Evolutionary conservation across 2,329 filamentous ascomycete genomes (phyloP).

Genomic region (Acrocalymma vagum): DNA sequence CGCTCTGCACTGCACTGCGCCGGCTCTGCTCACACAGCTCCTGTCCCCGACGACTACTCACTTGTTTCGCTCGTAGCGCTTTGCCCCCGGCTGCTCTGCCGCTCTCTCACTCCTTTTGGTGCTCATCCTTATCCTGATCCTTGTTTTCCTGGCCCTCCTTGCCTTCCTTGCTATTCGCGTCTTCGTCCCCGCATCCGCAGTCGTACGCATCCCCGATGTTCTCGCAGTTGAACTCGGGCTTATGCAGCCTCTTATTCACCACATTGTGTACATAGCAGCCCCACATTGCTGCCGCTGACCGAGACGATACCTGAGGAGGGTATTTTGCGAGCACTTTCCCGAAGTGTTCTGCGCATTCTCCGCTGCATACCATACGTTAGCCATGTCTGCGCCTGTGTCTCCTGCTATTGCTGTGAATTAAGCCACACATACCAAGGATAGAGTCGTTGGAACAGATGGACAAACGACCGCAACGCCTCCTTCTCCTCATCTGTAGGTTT

Average conservation of each 20-base stretch:
- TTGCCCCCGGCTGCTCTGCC: too few species aligned
- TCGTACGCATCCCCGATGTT: conserved; percentile 74
- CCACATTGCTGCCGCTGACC: conserved; percentile 70
- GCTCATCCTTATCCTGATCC: too few species aligned
- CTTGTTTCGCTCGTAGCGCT: too few species aligned
- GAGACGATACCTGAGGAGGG: conserved; percentile 70
- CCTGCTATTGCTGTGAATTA: conserved; percentile 23
- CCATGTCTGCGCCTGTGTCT: conserved; percentile 26
- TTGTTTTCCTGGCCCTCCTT: too few species aligned
- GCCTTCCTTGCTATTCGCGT: conserved; percentile 40
- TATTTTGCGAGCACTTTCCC: conserved; percentile 67
- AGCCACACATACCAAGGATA: conserved; percentile 67
- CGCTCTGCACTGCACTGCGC: too few species aligned
- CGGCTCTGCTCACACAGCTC: too few species aligned
- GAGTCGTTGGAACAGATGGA: conserved; percentile 70
- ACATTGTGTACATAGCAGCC: conserved; percentile 73
- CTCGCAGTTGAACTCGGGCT: conserved; percentile 69
- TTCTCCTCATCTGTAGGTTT: conserved; percentile 68
- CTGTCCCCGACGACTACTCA: too few species aligned
- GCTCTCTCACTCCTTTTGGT: too few species aligned
- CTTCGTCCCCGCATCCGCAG: conserved; percentile 69
- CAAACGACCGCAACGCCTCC: conserved; percentile 66
- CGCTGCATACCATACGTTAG: conserved; percentile 53
- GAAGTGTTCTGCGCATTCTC: conserved; percentile 73
- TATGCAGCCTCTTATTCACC: conserved; percentile 69